These are phyloP conservation scores for Massarina eburnea DNA, from an alignment of 2,329 filamentous ascomycete genomes.

Conservation along the genomic window DNA sequence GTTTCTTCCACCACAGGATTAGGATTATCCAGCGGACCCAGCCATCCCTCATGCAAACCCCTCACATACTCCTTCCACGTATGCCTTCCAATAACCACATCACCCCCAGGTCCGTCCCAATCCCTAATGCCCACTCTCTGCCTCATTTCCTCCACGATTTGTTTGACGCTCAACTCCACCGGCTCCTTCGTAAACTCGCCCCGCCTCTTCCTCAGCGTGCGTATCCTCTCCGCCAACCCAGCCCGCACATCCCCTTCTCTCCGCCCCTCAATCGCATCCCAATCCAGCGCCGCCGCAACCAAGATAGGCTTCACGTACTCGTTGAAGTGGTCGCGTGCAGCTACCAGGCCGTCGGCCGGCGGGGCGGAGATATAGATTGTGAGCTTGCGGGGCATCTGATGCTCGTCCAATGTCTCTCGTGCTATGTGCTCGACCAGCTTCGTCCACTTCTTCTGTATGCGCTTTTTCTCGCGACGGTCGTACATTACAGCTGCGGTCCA, in stretches of 20 bases:
- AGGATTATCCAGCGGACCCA: conserved; percentile 76
- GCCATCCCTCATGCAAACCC: conserved; percentile 93
- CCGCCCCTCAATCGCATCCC: conserved; percentile 91
- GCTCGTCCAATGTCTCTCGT: conserved; percentile 70
- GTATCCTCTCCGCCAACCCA: conserved; percentile 81
- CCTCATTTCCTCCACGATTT: conserved; percentile 66
- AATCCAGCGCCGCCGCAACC: conserved; percentile 86
- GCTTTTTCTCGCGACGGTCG: conserved; percentile 87
- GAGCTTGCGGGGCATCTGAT: conserved; percentile 76
- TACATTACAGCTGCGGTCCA: conserved; percentile 83
- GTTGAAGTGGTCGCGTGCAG: conserved; percentile 91
- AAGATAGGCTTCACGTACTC: conserved; percentile 94
- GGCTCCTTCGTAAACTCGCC: conserved; percentile 52
- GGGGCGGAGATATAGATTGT: conserved; percentile 85
- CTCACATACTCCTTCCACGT: conserved; percentile 97
- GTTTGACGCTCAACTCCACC: conserved; percentile 55
- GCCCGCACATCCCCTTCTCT: conserved; percentile 91
- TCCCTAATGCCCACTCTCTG: conserved; percentile 67
- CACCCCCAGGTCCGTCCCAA: conserved; percentile 74
- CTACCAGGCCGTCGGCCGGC: conserved; percentile 79
- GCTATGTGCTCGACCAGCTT: conserved; percentile 82
- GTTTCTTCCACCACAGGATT: conserved; percentile 25
- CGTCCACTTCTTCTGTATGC: conserved; percentile 83
- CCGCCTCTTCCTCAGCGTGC: conserved; percentile 63
- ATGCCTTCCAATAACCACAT: conserved; percentile 86